phyloP scores from a whole-genome alignment of 2,329 filamentous ascomycete species.

The Sclerotinia borealis region DNA sequence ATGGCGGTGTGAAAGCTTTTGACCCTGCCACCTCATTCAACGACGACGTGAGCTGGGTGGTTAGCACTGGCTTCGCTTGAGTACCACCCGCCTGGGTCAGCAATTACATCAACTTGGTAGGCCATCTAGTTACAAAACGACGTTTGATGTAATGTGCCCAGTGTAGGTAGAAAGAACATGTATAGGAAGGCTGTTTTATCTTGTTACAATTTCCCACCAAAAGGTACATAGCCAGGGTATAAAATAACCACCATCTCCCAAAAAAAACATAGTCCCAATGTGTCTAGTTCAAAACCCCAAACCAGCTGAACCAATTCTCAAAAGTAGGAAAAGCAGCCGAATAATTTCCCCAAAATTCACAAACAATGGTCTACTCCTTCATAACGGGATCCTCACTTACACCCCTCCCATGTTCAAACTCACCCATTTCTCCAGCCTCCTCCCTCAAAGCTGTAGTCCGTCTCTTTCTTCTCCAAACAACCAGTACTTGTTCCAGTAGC shows the following conservation, averaged over 20 bases:
- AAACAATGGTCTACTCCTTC: neutral
- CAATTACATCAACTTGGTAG: neutral
- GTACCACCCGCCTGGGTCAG: too few relatives aligned
- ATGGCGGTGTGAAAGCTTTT: conserved; percentile 50
- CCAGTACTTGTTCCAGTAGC: conserved; percentile 27
- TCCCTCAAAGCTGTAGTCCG: neutral
- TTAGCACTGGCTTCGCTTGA: conserved; percentile 41
- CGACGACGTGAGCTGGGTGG: conserved; percentile 47
- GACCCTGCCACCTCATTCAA: conserved; percentile 45
- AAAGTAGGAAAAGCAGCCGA: neutral
- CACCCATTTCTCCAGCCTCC: conserved; percentile 3
- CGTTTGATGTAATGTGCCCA: neutral
- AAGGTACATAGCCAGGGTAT: neutral
- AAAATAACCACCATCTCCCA: neutral
- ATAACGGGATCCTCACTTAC: neutral
- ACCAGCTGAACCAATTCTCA: neutral
- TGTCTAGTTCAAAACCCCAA: neutral
- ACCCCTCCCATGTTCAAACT: neutral
- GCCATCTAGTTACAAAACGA: neutral
- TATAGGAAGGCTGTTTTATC: neutral
- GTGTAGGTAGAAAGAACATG: neutral
- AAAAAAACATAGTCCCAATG: neutral
- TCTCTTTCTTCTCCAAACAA: conserved; percentile 20
- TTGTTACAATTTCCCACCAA: neutral
- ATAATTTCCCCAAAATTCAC: neutral